Percentiles rank a stretch among this genome's conserved stretches.
phyloP scores from a whole-genome alignment of 192 early-diverging fungal genomes.

The Gamsiella multidivaricata region DNA sequence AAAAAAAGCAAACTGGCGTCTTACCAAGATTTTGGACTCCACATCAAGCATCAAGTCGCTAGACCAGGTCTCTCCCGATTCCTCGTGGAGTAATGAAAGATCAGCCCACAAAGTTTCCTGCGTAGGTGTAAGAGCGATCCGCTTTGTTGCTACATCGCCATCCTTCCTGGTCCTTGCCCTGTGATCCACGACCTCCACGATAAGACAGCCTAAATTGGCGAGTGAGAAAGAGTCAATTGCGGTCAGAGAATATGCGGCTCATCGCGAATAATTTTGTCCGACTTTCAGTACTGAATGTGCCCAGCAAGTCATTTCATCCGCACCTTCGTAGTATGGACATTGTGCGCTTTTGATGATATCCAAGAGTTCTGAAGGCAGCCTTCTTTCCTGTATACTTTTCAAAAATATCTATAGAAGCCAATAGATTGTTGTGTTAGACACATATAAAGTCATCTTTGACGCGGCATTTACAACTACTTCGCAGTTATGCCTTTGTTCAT shows the following conservation, averaged over 20 bases:
- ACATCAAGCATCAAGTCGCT: constrained; percentile 68
- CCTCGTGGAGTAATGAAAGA: constrained; percentile 59
- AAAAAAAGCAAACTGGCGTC: neutral
- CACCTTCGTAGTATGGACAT: constrained; percentile 65
- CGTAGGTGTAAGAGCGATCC: constrained; percentile 59
- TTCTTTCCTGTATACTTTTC: constrained; percentile 59
- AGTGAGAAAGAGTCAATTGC: too few relatives aligned
- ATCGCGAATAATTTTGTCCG: too few relatives aligned
- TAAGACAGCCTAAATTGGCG: constrained; percentile 66
- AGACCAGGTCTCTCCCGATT: constrained; percentile 59
- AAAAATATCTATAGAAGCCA: constrained; percentile 57
- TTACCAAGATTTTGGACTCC: constrained; percentile 71
- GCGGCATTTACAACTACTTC: neutral
- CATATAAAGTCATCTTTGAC: too few relatives aligned
- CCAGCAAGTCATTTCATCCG: constrained; percentile 10
- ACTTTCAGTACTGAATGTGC: too few relatives aligned
- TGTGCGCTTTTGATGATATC: constrained; percentile 73
- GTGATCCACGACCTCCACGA: constrained; percentile 77
- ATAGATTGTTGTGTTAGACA: neutral
- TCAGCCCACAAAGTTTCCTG: constrained; percentile 67
- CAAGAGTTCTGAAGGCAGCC: constrained; percentile 71
- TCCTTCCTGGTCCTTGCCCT: constrained; percentile 52
- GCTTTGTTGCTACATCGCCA: constrained; percentile 30
- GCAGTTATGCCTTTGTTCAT: neutral
- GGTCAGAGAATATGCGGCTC: too few relatives aligned